A percentile compares a stretch with the other conserved stretches of the same genome.
These are phyloP conservation scores for Sextonia rubra DNA, from an alignment of 164 flowering plant species.

Conservation along the genomic window DNA sequence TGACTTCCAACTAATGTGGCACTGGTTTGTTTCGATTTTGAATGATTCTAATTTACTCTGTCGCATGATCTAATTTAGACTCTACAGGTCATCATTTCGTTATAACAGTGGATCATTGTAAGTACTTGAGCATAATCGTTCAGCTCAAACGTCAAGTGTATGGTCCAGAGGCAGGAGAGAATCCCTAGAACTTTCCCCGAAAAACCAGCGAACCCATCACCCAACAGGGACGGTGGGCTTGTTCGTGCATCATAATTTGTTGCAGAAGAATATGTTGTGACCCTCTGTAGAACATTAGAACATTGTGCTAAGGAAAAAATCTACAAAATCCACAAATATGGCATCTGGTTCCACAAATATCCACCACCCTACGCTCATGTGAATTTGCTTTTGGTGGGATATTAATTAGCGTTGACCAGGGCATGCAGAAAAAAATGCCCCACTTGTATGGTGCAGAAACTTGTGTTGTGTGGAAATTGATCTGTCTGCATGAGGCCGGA, in stretches of 20 bases:
- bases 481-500: too few relatives aligned
- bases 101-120: too few relatives aligned
- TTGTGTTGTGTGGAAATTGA: too few relatives aligned
- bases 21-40: too few relatives aligned
- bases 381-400: constrained; percentile 1
- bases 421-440: too few relatives aligned
- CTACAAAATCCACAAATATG: not conserved
- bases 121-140: not conserved
- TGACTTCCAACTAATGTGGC: too few relatives aligned
- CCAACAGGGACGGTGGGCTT: not conserved
- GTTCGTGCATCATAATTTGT: not conserved
- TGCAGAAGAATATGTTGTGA: not conserved
- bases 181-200: not conserved
- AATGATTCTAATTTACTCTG: not conserved
- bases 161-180: not conserved
- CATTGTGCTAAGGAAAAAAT: not conserved
- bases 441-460: too few relatives aligned
- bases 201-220: not conserved
- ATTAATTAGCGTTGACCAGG: too few relatives aligned
- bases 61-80: not conserved
- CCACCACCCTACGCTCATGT: not conserved
- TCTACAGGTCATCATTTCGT: too few relatives aligned
- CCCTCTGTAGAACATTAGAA: not conserved
- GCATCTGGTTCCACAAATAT: constrained; percentile 23
- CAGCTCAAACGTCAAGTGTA: not conserved